Conservation (phyloP, 2,329 filamentous ascomycete species). For the Penicillium sp. region DNA sequence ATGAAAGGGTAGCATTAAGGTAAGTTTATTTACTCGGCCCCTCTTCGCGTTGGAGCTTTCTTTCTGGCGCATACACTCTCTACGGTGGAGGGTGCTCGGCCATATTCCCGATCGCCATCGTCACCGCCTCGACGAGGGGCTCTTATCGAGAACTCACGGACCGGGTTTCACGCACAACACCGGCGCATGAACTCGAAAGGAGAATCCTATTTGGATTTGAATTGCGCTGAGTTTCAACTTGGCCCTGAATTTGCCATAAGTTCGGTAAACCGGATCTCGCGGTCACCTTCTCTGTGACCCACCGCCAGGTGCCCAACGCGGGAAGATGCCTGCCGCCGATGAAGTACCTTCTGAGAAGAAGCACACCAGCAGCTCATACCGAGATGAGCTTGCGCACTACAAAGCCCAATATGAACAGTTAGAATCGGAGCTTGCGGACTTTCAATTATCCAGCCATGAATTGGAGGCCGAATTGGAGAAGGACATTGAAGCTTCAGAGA, state of each 20-base stretch:
- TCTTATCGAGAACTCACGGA: slow-evolving; percentile 25
- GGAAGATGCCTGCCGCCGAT: slow-evolving; percentile 41
- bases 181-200: slow-evolving; percentile 16
- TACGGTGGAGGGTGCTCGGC: slow-evolving; percentile 20
- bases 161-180: background rate
- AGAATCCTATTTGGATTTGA: background rate
- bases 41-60: background rate
- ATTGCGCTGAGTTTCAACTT: background rate
- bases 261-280: slow-evolving; percentile 3
- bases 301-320: slow-evolving; percentile 22
- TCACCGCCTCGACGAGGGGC: slow-evolving; percentile 38
- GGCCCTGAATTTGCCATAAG: background rate
- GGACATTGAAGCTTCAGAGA: slow-evolving; percentile 93
- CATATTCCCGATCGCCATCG: slow-evolving; percentile 27
- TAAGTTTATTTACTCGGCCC: slow-evolving; percentile 13
- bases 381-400: slow-evolving; percentile 88
- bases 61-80: slow-evolving; percentile 9
- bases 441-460: slow-evolving; percentile 90
- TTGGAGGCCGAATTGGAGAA: slow-evolving; percentile 93
- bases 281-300: slow-evolving; percentile 14
- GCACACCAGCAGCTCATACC: slow-evolving; percentile 44
- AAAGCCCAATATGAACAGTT: slow-evolving; percentile 93
- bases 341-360: slow-evolving; percentile 40
- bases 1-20: slow-evolving; percentile 4
- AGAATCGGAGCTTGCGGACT: slow-evolving; percentile 87